Evolutionary conservation across 2,329 filamentous ascomycete species (phyloP), one percentile per base, ranked within the genome.

Genomic region (Pseudogymnoascus sp.): DNA sequence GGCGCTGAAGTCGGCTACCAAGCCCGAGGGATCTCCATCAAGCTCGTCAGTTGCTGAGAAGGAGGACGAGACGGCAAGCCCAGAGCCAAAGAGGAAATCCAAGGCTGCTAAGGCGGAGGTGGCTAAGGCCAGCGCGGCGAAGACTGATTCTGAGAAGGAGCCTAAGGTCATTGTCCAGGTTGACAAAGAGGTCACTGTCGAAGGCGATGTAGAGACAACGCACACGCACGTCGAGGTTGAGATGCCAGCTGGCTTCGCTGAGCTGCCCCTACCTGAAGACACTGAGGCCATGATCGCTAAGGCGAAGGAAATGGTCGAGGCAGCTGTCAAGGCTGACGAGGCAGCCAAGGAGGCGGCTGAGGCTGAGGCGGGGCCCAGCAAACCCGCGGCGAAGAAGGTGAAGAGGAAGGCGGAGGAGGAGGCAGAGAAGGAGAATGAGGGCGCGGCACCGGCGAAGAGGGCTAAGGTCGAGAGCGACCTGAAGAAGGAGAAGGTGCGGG

Each of bases 221-320:
- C 85, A 85, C 68, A 93, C 88, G 5, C 86, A 87, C 56, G 86
- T 93, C 59, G 88, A 88, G 66, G 80, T 95, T 9, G 89, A 95
- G 67, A 81, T 95, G 72, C 90, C 92, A 3, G 81, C 85, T 8
- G 84, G 82, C 62, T 79, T 82, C 53, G 79, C 85, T 0, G 85
- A 90, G 65, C 81, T 92, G 7, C 88, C 89, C 0, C 84, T 87
- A 11, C 86, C 90, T 0, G 89, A 92, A 67, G 89, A 95, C 70
- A 88, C 92, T 1, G 83, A 89, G 63, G 84, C 87, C 63, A 92
- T 97, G 88, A 88, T 97, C 64, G 87, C 87, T 28, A 87, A 91
- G 71, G 95, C 95, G 34, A 91, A 88, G 77, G 85, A 88, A 68
- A 96, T 97, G 90, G 93, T 97, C 4, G 84, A 89, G 66, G 86